Base-by-base conservation (phyloP, 2,329 filamentous ascomycete species). In the Sclerotinia trifoliorum region DNA sequence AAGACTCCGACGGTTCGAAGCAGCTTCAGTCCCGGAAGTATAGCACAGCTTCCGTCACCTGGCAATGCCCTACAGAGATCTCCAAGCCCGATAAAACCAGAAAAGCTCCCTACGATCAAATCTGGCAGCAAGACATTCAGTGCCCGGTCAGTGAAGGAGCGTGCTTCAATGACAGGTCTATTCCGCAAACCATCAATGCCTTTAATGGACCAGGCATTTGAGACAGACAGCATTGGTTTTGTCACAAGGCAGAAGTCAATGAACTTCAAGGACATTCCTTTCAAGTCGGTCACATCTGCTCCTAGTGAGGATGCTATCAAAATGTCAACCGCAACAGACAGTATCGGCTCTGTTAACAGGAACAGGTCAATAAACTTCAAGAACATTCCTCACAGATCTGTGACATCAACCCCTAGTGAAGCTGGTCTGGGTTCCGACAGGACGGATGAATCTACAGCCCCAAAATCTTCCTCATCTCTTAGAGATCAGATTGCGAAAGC, bases 401-500 rank as follows among this genome's bases (percentile, higher is more conserved):
- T 70, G n/a, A 72, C 72, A 6, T 73, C 67, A 42, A 55, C 71
- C 26, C 72, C 73, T 4, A 70, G 62, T 51, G 67, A 66, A 26
- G 70, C 71, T 24, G 66, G 71, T 21, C 46, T 64, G 7, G 71
- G 67, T 55, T 70, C 74, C 48, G 72, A 73, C 5, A 64, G 56
- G n/a, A 75, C 74, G 29, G 79, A 81, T 68, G 79, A 79, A 56
- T 77, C 79, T 48, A 85, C 81, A 68, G 78, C 78, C 0, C 79
- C 81, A 7, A 95, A 91, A 74, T 93, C 93, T 0, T 97, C 94
- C 0, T 83, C 86, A 21, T 89, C 93, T 0, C 80, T 99, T 19
- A 88, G 95, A 46, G 93, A 97, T 64, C 94, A 95, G 66, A 97
- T 98, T 71, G 93, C 94, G 49, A 94, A 94, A 74, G 94, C 95